Conservation (phyloP, 179 eudicot species). For the Spinacia oleracea region DNA sequence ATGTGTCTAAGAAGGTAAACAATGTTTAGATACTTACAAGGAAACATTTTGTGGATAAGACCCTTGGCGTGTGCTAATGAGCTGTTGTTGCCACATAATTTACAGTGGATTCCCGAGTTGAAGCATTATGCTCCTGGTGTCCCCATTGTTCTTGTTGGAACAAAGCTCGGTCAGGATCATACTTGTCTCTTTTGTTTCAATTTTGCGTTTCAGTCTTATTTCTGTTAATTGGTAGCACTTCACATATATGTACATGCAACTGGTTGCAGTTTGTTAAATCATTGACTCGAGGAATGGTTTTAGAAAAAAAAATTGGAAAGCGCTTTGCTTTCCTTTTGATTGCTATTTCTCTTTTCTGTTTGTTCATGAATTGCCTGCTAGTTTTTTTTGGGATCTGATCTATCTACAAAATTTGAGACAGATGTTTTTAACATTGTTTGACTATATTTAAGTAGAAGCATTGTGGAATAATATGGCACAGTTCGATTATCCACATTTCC, state of each 20-base stretch:
- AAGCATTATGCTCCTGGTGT: slow-evolving; percentile 57
- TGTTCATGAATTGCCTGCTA: not conserved
- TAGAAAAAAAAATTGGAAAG: not conserved
- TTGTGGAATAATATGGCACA: not conserved
- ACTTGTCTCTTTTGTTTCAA: slow-evolving; percentile 7
- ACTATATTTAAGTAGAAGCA: not conserved
- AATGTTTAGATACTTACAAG: not conserved
- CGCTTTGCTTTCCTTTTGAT: not conserved
- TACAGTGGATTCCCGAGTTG: slow-evolving; percentile 56
- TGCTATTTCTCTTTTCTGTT: not conserved
- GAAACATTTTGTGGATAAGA: not conserved
- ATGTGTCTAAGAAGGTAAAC: slow-evolving; percentile 49
- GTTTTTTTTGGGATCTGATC: no score
- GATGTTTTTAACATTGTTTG: not conserved
- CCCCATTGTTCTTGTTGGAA: slow-evolving; percentile 52
- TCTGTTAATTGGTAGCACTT: not conserved
- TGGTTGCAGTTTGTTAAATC: not conserved
- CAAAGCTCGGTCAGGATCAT: slow-evolving; percentile 47
- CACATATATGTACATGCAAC: not conserved
- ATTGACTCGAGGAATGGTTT: not conserved
- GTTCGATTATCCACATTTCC: not conserved
- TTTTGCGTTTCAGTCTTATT: not conserved
- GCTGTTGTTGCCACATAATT: slow-evolving; percentile 19
- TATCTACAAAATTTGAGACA: no score
- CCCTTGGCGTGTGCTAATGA: slow-evolving; percentile 24